Evolutionary conservation across 1,139 yeast genomes (phyloP).

Genomic region (Blastobotrys indianensis): DNA sequence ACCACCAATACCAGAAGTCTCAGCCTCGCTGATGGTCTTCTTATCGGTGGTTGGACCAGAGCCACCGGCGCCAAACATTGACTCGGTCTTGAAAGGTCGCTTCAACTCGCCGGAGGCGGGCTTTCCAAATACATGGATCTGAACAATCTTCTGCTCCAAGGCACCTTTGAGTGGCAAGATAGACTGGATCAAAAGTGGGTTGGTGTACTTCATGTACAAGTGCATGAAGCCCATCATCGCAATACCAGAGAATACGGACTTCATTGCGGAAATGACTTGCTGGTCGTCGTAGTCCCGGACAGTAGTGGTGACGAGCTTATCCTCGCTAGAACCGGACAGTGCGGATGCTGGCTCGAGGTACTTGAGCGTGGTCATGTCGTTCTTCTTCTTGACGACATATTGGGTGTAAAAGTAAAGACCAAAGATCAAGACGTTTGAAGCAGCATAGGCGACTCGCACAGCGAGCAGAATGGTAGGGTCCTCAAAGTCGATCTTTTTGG

Average conservation of each 20-base stretch:
- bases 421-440: conserved; percentile 63
- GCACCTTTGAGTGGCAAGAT: conserved; percentile 87
- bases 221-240: conserved; percentile 99
- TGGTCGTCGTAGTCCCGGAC: conserved; percentile 90
- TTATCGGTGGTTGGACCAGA: conserved; percentile 70
- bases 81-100: conserved; percentile 93
- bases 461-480: conserved; percentile 69
- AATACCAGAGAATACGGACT: conserved; percentile 76
- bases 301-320: conserved; percentile 76
- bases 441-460: conserved; percentile 67
- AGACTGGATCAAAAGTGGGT: conserved; percentile 94
- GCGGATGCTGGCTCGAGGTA: conserved; percentile 84
- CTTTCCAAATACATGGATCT: conserved; percentile 80
- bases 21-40: conserved; percentile 79
- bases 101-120: conserved; percentile 87
- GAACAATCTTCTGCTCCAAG: conserved; percentile 83
- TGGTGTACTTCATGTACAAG: conserved; percentile 93
- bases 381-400: conserved; percentile 58
- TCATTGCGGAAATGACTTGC: conserved; percentile 74
- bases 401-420: conserved; percentile 62
- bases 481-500: conserved; percentile 86
- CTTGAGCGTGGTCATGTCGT: conserved; percentile 84
- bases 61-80: conserved; percentile 68
- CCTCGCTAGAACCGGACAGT: conserved; percentile 68
- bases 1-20: conserved; percentile 84